Evolutionary conservation across 441 rosid genomes (phyloP).

Genomic region (Erodium trifolium): DNA sequence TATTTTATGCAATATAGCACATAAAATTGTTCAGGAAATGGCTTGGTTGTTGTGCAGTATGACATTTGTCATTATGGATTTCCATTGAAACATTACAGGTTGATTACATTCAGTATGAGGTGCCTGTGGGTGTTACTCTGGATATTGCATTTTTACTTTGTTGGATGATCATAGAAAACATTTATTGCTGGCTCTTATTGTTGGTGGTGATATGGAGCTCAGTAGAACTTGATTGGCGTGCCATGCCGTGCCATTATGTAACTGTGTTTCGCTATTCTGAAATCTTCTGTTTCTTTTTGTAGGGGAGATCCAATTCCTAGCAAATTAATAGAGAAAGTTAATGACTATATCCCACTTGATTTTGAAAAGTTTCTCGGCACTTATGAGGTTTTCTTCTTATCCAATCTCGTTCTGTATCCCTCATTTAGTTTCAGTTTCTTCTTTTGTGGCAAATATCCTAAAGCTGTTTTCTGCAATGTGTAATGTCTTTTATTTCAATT

Average conservation of each 20-base stretch:
- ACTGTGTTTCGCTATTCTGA: slow-evolving; percentile 17
- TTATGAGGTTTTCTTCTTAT: slow-evolving; percentile 44
- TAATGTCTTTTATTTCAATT: slow-evolving; percentile 17
- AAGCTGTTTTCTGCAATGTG: slow-evolving; percentile 5
- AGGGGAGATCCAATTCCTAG: slow-evolving; percentile 90
- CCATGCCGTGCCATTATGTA: not conserved
- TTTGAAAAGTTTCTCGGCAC: slow-evolving; percentile 41
- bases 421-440: slow-evolving; percentile 1
- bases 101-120: not conserved
- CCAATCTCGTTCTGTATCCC: slow-evolving; percentile 8
- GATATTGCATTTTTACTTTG: not conserved
- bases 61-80: not conserved
- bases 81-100: not conserved
- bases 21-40: not conserved
- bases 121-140: not conserved
- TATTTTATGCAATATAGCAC: not conserved
- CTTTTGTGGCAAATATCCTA: slow-evolving; percentile 4
- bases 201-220: slow-evolving; percentile 5
- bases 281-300: slow-evolving; percentile 21
- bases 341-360: slow-evolving; percentile 75
- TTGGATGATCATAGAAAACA: slow-evolving; percentile 3
- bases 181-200: not conserved
- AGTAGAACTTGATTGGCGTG: not conserved
- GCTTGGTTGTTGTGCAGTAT: slow-evolving; percentile 1
- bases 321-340: slow-evolving; percentile 50